Percentiles rank a stretch among this genome's conserved stretches.
Evolutionary conservation across 139 green algal genomes (phyloP).

Genomic region (Penium margaritaceum): DNA sequence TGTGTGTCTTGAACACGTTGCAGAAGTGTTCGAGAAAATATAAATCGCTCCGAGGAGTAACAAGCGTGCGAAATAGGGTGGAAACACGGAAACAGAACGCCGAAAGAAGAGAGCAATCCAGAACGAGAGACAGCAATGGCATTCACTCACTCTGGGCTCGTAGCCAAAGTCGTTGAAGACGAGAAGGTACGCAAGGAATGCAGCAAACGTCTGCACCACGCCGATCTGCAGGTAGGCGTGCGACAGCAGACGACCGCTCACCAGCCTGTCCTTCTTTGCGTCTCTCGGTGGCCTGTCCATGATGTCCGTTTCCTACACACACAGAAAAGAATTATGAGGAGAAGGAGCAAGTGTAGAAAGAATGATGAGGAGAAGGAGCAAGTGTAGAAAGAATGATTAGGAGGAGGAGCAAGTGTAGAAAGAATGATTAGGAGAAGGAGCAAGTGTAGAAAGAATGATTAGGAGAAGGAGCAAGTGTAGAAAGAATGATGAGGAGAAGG

Average conservation of each 20-base stretch:
- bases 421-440: no score
- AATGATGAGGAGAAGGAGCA: background rate
- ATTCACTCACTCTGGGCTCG: conserved; percentile 43
- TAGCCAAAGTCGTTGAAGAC: conserved; percentile 76
- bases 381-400: background rate
- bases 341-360: background rate
- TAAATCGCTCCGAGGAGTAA: no score
- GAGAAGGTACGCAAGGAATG: conserved; percentile 69
- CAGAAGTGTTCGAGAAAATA: no score
- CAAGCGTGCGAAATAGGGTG: no score
- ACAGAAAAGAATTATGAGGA: background rate
- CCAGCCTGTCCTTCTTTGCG: conserved; percentile 58
- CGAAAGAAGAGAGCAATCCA: background rate
- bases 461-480: no score
- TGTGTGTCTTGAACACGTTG: no score
- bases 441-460: no score
- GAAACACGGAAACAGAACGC: no score
- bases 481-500: no score
- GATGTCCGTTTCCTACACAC: conserved; percentile 62
- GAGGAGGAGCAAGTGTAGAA: background rate
- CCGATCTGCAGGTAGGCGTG: conserved; percentile 74
- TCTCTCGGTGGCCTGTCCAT: conserved; percentile 67
- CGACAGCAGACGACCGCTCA: conserved; percentile 61
- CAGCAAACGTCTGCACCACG: conserved; percentile 52
- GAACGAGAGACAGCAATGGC: background rate